Conservation (phyloP, 2,329 filamentous ascomycete genomes). For the Colletotrichum filicis region DNA sequence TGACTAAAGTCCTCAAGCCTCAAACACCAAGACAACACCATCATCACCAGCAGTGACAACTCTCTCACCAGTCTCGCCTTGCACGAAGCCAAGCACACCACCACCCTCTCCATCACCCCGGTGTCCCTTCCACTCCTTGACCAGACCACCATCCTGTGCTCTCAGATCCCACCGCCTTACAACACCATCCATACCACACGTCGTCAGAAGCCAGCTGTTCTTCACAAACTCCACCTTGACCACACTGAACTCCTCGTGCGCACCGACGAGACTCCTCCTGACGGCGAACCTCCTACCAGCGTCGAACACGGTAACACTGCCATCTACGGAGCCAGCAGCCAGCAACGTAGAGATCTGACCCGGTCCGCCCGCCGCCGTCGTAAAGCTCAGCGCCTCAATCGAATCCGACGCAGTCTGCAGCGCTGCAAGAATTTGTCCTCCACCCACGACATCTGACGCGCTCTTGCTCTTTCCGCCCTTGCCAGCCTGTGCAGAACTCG, state of each 20-base stretch:
- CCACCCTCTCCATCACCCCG: constrained; percentile 85
- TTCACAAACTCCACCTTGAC: constrained; percentile 92
- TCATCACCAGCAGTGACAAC: constrained; percentile 95
- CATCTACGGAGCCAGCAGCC: constrained; percentile 76
- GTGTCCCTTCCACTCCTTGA: constrained; percentile 93
- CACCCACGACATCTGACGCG: constrained; percentile 50
- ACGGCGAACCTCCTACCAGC: constrained; percentile 86
- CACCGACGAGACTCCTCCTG: constrained; percentile 82
- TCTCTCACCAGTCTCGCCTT: constrained; percentile 77
- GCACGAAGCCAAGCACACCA: constrained; percentile 91
- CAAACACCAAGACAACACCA: constrained; percentile 74
- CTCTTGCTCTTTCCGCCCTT: constrained; percentile 42
- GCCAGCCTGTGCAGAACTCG: constrained; percentile 40
- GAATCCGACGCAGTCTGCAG: constrained; percentile 81
- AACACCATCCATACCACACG: constrained; percentile 91
- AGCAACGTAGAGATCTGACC: constrained; percentile 58
- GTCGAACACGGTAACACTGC: constrained; percentile 88
- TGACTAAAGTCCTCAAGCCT: constrained; percentile 52
- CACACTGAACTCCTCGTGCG: constrained; percentile 88
- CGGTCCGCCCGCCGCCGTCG: constrained; percentile 49
- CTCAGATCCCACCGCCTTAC: constrained; percentile 87
- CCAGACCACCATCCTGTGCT: constrained; percentile 73
- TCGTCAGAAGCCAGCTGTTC: constrained; percentile 78
- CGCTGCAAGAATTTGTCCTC: constrained; percentile 79
- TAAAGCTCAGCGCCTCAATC: constrained; percentile 81